phyloP scores from a whole-genome alignment of 2,329 filamentous ascomycete genomes.

The Colletotrichum sp. region DNA sequence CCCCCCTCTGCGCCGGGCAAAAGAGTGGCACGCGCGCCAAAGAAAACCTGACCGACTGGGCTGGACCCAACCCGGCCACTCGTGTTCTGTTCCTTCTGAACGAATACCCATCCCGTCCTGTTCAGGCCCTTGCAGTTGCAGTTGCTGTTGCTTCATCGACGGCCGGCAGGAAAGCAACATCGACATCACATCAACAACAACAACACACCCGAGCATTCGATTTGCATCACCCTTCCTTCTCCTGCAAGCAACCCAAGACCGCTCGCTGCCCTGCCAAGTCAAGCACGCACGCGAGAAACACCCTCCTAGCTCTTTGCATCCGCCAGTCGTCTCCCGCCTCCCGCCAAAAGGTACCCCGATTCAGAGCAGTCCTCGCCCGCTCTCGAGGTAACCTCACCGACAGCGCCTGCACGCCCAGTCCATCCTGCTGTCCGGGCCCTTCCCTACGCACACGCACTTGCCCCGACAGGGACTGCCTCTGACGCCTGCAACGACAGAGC shows the following conservation, averaged over 20 bases:
- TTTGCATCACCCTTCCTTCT: background rate
- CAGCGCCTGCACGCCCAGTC: background rate
- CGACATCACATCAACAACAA: background rate
- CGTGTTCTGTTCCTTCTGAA: background rate
- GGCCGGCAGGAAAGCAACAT: background rate
- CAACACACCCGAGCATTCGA: background rate
- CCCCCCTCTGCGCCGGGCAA: background rate
- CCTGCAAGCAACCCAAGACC: background rate
- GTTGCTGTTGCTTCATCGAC: background rate
- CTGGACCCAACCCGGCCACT: slow-evolving; percentile 8
- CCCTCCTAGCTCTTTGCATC: background rate
- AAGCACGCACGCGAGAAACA: background rate
- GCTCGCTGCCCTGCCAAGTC: background rate
- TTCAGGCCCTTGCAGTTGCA: background rate
- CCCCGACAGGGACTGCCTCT: slow-evolving; percentile 6
- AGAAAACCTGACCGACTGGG: slow-evolving; percentile 15
- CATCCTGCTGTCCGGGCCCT: background rate
- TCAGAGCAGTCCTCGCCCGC: background rate
- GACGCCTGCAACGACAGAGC: background rate
- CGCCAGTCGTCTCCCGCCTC: background rate
- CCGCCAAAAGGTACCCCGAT: background rate
- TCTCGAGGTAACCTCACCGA: background rate
- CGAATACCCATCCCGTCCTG: background rate
- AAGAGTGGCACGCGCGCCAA: slow-evolving; percentile 7
- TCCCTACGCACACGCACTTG: slow-evolving; percentile 1